Evolutionary conservation across 2,329 filamentous ascomycete genomes (phyloP).

Genomic region (Elsinoe arachidis): DNA sequence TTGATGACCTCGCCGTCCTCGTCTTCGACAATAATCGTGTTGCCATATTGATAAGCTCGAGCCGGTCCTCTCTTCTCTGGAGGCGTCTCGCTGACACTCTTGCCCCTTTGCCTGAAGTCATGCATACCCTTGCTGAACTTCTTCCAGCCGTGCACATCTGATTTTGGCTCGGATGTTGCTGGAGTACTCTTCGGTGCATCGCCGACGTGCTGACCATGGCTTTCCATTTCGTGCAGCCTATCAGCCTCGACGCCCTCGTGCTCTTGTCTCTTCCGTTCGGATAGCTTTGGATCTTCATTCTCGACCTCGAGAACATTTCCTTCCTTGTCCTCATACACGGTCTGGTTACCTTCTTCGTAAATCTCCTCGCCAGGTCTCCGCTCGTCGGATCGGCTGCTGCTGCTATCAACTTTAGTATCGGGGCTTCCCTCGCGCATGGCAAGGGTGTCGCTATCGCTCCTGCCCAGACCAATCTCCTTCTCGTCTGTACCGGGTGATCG

Average conservation of each 20-base stretch:
- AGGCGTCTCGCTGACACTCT: constrained; percentile 27
- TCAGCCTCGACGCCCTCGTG: constrained; percentile 48
- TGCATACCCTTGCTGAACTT: constrained; percentile 14
- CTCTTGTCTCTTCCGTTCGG: constrained; percentile 37
- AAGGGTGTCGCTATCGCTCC: constrained; percentile 38
- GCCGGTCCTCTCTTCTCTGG: constrained; percentile 55
- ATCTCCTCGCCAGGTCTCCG: constrained; percentile 49
- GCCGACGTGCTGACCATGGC: constrained; percentile 37
- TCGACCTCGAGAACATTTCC: constrained; percentile 73
- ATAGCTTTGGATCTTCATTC: constrained; percentile 41
- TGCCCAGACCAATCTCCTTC: constrained; percentile 22
- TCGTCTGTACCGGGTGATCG: constrained; percentile 27
- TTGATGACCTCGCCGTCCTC: constrained; percentile 81
- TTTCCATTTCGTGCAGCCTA: constrained; percentile 45
- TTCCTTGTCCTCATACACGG: constrained; percentile 76
- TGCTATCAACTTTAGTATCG: constrained; percentile 25
- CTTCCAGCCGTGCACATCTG: constrained; percentile 63
- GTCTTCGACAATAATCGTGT: constrained; percentile 83
- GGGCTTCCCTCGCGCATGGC: constrained; percentile 33
- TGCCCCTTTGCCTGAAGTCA: neutral
- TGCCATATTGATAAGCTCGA: constrained; percentile 78
- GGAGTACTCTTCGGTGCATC: constrained; percentile 37
- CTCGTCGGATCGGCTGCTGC: constrained; percentile 20
- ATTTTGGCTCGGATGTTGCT: constrained; percentile 59
- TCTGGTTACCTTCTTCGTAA: constrained; percentile 70